These are phyloP conservation scores for Xylaria venustula DNA, from an alignment of 495 filamentous ascomycete species.

Conservation along the genomic window DNA sequence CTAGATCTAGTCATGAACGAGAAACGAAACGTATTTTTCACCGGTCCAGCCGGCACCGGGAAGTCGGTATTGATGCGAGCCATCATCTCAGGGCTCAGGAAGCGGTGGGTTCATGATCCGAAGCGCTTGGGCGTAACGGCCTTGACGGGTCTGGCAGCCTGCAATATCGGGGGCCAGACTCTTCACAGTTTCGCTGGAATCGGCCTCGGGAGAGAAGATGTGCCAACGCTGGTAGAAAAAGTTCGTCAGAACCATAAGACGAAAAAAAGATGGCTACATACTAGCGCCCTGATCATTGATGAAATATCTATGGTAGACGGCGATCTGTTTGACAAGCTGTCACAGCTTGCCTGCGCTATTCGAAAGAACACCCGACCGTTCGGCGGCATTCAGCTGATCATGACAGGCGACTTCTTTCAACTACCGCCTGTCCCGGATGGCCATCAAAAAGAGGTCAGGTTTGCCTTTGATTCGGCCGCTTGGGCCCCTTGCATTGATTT, in stretches of 20 bases:
- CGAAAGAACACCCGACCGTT: constrained; percentile 89
- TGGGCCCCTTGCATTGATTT: constrained; percentile 93
- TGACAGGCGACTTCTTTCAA: constrained; percentile 98
- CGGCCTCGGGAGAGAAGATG: constrained; percentile 87
- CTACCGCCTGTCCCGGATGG: constrained; percentile 83
- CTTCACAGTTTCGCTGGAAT: constrained; percentile 96
- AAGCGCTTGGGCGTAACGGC: constrained; percentile 90
- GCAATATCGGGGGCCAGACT: constrained; percentile 94
- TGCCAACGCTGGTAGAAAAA: constrained; percentile 81
- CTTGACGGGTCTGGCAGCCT: constrained; percentile 92
- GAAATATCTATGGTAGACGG: constrained; percentile 99
- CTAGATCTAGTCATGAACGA: constrained; percentile 72
- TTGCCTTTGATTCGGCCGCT: constrained; percentile 86
- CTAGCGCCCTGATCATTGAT: constrained; percentile 84
- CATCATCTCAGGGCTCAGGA: constrained; percentile 76
- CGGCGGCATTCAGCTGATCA: constrained; percentile 92
- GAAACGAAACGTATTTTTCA: constrained; percentile 92
- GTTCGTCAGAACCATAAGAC: constrained; percentile 86
- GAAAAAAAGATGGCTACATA: constrained; percentile 81
- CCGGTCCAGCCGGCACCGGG: constrained; percentile 93
- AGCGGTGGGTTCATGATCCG: constrained; percentile 70
- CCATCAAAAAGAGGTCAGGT: constrained; percentile 65
- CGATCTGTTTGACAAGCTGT: constrained; percentile 94
- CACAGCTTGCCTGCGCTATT: constrained; percentile 74
- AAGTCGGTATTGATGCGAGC: constrained; percentile 94